Evolutionary conservation across 1,139 yeast genomes (phyloP).

Genomic region (Candida smagusa): DNA sequence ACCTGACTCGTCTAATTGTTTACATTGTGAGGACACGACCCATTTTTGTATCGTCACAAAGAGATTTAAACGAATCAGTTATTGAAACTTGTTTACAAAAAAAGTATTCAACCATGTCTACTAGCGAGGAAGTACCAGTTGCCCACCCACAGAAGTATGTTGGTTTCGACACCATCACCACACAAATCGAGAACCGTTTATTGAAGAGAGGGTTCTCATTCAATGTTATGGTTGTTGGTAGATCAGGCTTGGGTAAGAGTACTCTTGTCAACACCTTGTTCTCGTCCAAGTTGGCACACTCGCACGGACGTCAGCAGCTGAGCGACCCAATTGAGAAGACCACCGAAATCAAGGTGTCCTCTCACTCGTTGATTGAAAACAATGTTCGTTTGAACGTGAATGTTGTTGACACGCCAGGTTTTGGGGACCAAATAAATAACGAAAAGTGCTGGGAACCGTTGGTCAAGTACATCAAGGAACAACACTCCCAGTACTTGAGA

Average conservation of each 20-base stretch:
- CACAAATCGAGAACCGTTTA: conserved; percentile 89
- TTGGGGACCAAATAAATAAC: conserved; percentile 94
- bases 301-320: conserved; percentile 65
- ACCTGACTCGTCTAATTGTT: neutral
- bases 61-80: neutral
- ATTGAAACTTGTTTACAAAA: conserved; percentile 5
- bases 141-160: conserved; percentile 58
- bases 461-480: conserved; percentile 92
- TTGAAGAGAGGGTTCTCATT: conserved; percentile 92
- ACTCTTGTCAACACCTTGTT: conserved; percentile 88
- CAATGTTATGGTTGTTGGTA: conserved; percentile 91
- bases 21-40: neutral
- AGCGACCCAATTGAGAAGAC: conserved; percentile 81
- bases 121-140: conserved; percentile 13
- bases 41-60: neutral
- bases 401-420: conserved; percentile 95
- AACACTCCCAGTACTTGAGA: conserved; percentile 88
- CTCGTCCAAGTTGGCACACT: conserved; percentile 72
- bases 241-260: conserved; percentile 92
- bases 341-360: conserved; percentile 75
- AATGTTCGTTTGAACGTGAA: conserved; percentile 83
- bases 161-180: conserved; percentile 94
- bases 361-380: conserved; percentile 73
- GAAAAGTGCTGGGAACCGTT: conserved; percentile 98
- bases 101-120: conserved; percentile 10